Evolutionary conservation across 257 asterid species (phyloP), one percentile per base, ranked within the genome.

Genomic region (Solanum chilense): DNA sequence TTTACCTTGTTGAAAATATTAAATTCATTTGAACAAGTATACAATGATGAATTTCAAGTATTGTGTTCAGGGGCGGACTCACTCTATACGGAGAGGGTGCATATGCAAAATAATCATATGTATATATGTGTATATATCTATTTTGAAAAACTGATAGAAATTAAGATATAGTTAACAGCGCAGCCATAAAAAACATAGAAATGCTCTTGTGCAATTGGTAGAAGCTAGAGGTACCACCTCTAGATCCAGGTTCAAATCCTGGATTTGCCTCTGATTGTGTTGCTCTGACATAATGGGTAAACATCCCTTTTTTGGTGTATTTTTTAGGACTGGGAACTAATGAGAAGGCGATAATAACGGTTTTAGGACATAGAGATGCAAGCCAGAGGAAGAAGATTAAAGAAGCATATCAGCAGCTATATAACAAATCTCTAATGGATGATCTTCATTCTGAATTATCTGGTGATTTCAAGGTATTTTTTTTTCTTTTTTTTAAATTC

Each of bases 381-480:
- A 87, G 73, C 49, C 98, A 96, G 87, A 91, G 93, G 93, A 92
- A 87, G 89, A 86, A 86, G 86, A 96, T 96, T 82, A 91, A 93
- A 74, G 95, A 95, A 27, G 84, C 91, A 0, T 96, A 92, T 87
- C 89, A 87, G 76, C 91, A 87, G 91, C 93, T 93, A 82, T 94
- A 95, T 91, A 84, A 89, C 25, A 87, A 91, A 47, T 91, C 97
- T 77, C 95, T 96, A 7, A 70, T 92, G 87, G 93, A 92, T 90
- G 84, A 86, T 49, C 93, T 96, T 62, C 14, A 16, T 77, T 86
- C 92, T 83, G 97, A 96, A 88, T 88, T 96, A 80, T 94, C 98
- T 74, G 96, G 97, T 88, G 98, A 95, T 90, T 96, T 96, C 88
- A 37, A 90, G 98, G 97, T 94, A 92, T 33, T 4, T 73, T 45